A percentile compares a stretch with the other conserved stretches of the same genome.
phyloP scores from a whole-genome alignment of 129 eudicot species.

The Flaveria ramosissima region DNA sequence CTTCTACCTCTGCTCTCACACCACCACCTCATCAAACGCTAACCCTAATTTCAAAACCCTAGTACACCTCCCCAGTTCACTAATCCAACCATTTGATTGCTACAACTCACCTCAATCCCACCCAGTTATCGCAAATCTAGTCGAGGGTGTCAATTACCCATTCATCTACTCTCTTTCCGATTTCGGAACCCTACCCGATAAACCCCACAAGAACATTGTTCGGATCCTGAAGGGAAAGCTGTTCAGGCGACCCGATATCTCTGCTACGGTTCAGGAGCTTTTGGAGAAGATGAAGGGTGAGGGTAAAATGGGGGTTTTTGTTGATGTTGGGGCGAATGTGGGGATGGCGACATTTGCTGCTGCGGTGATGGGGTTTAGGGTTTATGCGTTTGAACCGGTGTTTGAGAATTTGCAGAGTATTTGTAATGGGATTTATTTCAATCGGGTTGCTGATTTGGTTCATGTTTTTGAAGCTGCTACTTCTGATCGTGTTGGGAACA shows the following conservation, averaged over 20 bases:
- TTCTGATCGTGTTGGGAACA: constrained; percentile 75
- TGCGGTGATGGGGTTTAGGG: constrained; percentile 71
- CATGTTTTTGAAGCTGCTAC: constrained; percentile 89
- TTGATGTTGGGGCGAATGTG: constrained; percentile 85
- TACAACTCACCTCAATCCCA: constrained; percentile 71
- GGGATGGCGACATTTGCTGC: constrained; percentile 98
- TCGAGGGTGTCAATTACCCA: constrained; percentile 76
- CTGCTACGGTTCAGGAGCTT: constrained; percentile 70
- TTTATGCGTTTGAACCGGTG: constrained; percentile 88
- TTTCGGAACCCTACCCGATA: constrained; percentile 74
- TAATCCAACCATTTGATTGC: constrained; percentile 74
- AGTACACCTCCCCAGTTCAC: constrained; percentile 25
- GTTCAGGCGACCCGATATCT: constrained; percentile 75
- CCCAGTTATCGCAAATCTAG: constrained; percentile 75
- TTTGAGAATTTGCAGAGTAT: constrained; percentile 56
- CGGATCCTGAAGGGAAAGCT: constrained; percentile 71
- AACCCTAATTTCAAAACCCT: constrained; percentile 26
- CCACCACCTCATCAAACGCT: constrained; percentile 39
- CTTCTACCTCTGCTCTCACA: constrained; percentile 50
- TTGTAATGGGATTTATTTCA: constrained; percentile 85
- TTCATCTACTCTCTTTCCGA: constrained; percentile 76
- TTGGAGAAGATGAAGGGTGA: constrained; percentile 59
- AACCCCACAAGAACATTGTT: constrained; percentile 89
- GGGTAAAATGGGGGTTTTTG: constrained; percentile 43
- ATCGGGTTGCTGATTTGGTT: constrained; percentile 69